phyloP scores from a whole-genome alignment of 2,329 filamentous ascomycete genomes.

The Pochonia chlamydosporia region DNA sequence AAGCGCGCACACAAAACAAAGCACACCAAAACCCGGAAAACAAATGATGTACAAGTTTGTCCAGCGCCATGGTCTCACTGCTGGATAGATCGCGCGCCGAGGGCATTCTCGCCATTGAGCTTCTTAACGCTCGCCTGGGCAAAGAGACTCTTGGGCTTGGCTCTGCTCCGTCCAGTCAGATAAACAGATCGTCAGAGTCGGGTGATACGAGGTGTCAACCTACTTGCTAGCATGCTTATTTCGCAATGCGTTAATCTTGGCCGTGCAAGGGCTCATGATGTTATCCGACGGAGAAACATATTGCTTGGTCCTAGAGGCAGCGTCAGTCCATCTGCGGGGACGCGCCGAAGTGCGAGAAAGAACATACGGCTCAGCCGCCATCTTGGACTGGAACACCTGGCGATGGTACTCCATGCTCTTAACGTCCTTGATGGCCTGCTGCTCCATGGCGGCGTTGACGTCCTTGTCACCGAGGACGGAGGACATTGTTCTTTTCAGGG shows the following conservation, averaged over 20 bases:
- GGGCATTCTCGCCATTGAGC: conserved; percentile 41
- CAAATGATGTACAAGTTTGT: neutral
- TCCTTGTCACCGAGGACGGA: conserved; percentile 59
- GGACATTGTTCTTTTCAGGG: conserved; percentile 40
- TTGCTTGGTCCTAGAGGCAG: conserved; percentile 8
- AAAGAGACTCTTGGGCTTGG: conserved; percentile 64
- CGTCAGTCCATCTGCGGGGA: conserved; percentile 4
- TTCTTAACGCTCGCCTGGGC: conserved; percentile 61
- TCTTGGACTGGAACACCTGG: conserved; percentile 67
- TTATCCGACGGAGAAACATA: conserved; percentile 83
- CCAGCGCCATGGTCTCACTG: conserved; percentile 10
- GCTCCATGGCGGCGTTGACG: conserved; percentile 49
- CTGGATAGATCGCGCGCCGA: conserved; percentile 30
- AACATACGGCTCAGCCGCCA: conserved; percentile 59
- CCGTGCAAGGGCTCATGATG: conserved; percentile 81
- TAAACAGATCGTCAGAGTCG: neutral
- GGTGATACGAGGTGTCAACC: too few species aligned
- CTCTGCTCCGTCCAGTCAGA: conserved; percentile 30
- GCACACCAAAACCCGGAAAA: conserved; percentile 2
- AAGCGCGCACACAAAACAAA: neutral
- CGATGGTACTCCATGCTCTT: conserved; percentile 75
- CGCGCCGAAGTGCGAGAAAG: conserved; percentile 13
- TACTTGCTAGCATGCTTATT: conserved; percentile 77
- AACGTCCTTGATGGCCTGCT: conserved; percentile 37
- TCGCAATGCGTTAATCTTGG: conserved; percentile 75